Conservation (phyloP, 768 basidiomycete genomes). For the Pleurotus tuoliensis region DNA sequence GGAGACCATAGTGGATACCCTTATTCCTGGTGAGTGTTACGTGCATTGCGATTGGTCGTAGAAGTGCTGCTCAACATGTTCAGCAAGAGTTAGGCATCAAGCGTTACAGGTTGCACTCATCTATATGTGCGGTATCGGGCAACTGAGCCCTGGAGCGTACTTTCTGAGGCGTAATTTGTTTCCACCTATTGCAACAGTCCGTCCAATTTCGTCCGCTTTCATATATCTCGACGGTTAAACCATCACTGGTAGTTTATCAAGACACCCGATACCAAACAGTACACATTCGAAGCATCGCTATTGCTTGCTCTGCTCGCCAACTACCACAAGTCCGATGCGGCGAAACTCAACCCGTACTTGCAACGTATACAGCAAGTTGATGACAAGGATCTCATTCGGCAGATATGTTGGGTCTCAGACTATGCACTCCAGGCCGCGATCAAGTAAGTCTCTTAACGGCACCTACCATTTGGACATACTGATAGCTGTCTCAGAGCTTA, state of each 20-base stretch:
- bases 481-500: slow-evolving; percentile 40
- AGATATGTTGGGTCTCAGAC: slow-evolving; percentile 53
- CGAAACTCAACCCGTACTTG: slow-evolving; percentile 65
- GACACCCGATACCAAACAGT: slow-evolving; percentile 48
- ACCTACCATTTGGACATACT: background rate
- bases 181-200: slow-evolving; percentile 45
- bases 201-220: slow-evolving; percentile 15
- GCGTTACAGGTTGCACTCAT: slow-evolving; percentile 54
- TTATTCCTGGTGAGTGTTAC: slow-evolving; percentile 37
- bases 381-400: slow-evolving; percentile 51
- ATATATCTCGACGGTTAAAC: background rate
- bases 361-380: slow-evolving; percentile 42
- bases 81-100: slow-evolving; percentile 48
- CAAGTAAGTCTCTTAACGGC: slow-evolving; percentile 33
- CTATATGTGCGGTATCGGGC: slow-evolving; percentile 54
- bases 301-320: slow-evolving; percentile 63
- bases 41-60: no score
- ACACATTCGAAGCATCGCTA: slow-evolving; percentile 55
- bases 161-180: slow-evolving; percentile 62
- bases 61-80: background rate
- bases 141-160: slow-evolving; percentile 71
- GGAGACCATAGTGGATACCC: slow-evolving; percentile 39
- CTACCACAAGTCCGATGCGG: slow-evolving; percentile 70
- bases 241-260: slow-evolving; percentile 44
- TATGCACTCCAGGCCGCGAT: slow-evolving; percentile 47